phyloP scores from a whole-genome alignment of 2,329 filamentous ascomycete genomes.

The Alternaria incomplexa region DNA sequence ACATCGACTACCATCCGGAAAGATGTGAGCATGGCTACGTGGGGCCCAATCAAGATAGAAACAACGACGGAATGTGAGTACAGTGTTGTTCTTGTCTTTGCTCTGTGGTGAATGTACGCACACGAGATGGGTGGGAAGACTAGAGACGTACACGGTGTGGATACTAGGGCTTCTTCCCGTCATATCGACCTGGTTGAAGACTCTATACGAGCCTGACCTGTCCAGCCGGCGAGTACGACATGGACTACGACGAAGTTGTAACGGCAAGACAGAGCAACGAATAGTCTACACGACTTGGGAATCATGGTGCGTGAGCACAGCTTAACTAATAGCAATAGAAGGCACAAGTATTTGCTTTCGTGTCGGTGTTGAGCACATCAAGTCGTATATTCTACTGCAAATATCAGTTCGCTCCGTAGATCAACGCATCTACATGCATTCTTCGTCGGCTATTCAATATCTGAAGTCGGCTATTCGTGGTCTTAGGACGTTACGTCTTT shows the following conservation, averaged over 20 bases:
- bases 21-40: background rate
- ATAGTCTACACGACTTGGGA: too few species aligned
- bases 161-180: too few species aligned
- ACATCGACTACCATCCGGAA: background rate
- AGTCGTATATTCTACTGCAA: background rate
- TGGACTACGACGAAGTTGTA: too few species aligned
- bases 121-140: too few species aligned
- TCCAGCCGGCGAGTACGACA: too few species aligned
- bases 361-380: background rate
- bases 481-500: too few species aligned
- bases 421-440: background rate
- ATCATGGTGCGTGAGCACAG: background rate
- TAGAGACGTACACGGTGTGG: too few species aligned
- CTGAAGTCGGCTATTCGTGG: background rate
- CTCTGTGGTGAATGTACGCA: too few species aligned
- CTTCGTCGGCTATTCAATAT: background rate
- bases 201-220: too few species aligned
- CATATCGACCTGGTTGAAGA: too few species aligned
- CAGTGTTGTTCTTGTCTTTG: too few species aligned
- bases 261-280: too few species aligned
- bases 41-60: background rate
- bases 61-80: background rate
- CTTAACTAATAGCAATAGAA: background rate
- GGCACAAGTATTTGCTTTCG: background rate
- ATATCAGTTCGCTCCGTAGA: background rate